These are phyloP conservation scores for Boletus rubropictus DNA, from an alignment of 768 basidiomycete species.

Conservation along the genomic window DNA sequence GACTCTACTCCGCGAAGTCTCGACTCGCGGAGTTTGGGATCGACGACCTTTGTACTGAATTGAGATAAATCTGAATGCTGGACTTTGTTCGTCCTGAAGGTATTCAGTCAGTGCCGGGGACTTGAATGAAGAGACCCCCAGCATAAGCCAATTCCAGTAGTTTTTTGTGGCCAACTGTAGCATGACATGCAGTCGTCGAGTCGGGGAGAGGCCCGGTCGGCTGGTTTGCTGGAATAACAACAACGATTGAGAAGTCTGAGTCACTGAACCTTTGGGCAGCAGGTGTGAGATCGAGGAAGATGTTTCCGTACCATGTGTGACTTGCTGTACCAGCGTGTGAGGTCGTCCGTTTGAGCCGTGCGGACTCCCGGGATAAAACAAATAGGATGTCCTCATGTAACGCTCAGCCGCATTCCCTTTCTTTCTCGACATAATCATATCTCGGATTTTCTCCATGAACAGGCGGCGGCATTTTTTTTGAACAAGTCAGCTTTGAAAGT, in stretches of 20 bases:
- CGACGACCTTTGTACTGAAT: neutral
- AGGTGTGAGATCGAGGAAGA: neutral
- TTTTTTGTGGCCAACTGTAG: neutral
- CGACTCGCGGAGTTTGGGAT: slow-evolving; percentile 24
- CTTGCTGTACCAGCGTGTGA: neutral
- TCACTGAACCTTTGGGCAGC: neutral
- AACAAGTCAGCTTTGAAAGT: neutral
- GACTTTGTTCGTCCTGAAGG: neutral
- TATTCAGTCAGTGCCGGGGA: neutral
- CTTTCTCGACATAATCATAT: slow-evolving; percentile 1
- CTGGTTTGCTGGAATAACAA: neutral
- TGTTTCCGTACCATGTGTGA: neutral
- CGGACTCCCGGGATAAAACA: neutral
- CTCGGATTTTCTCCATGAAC: neutral
- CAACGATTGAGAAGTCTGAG: neutral
- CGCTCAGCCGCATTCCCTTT: neutral
- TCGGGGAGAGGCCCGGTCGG: neutral
- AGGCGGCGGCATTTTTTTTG: neutral
- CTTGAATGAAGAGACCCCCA: neutral
- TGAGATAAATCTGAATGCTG: neutral
- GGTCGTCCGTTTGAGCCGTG: neutral
- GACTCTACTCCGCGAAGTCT: slow-evolving; percentile 21
- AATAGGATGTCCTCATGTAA: neutral
- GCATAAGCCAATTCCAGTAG: neutral
- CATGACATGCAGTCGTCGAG: neutral